Conservation (phyloP, 768 basidiomycete genomes). For the Kwoniella sp. region DNA sequence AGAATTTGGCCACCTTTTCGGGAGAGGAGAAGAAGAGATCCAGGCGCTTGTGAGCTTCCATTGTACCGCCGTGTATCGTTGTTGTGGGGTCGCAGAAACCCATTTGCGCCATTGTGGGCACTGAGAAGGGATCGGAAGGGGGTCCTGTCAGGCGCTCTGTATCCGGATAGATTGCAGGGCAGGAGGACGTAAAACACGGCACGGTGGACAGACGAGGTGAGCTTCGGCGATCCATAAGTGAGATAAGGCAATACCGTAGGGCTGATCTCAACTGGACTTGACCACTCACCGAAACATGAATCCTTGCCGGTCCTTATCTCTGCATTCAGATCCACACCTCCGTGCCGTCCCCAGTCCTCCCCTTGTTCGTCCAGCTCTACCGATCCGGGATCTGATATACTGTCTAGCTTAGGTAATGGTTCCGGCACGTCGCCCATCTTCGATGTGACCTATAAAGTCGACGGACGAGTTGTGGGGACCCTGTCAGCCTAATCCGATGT, state of each 20-base stretch:
- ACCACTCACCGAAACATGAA: slow-evolving; percentile 50
- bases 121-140: slow-evolving; percentile 44
- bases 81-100: slow-evolving; percentile 45
- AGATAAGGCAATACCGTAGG: neutral
- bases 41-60: slow-evolving; percentile 47
- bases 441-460: slow-evolving; percentile 35
- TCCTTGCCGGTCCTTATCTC: slow-evolving; percentile 39
- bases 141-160: slow-evolving; percentile 48
- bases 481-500: too few species aligned
- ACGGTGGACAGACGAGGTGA: too few species aligned
- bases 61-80: slow-evolving; percentile 54
- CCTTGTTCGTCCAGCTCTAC: slow-evolving; percentile 25
- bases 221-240: too few species aligned
- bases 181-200: neutral
- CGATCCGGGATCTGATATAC: slow-evolving; percentile 50
- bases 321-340: slow-evolving; percentile 39
- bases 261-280: too few species aligned
- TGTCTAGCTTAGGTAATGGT: slow-evolving; percentile 39
- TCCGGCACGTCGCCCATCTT: slow-evolving; percentile 44
- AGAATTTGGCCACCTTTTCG: slow-evolving; percentile 54
- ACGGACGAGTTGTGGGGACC: neutral
- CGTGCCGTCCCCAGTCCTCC: slow-evolving; percentile 23
- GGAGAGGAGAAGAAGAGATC: slow-evolving; percentile 39
- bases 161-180: too few species aligned
- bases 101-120: slow-evolving; percentile 55